Evolutionary conservation across 441 rosid genomes (phyloP).

Genomic region (Bruguiera hainesii): DNA sequence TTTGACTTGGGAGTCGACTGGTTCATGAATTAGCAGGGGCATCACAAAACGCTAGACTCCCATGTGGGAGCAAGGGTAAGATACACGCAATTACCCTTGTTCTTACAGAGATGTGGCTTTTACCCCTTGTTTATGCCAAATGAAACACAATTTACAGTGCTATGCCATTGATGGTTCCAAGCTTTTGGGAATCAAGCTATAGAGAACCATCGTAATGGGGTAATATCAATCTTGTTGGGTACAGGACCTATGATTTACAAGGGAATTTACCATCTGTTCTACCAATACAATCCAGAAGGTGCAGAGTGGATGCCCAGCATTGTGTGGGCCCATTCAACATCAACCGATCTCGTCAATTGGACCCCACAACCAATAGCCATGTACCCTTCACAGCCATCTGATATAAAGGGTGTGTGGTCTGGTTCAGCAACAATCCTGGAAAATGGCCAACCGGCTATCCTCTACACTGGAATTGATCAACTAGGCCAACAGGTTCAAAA

Average conservation of each 20-base stretch:
- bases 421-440: constrained; percentile 71
- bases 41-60: no score
- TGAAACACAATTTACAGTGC: no score
- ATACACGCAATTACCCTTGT: no score
- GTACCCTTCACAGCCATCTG: constrained; percentile 51
- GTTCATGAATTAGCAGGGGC: no score
- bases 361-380: constrained; percentile 50
- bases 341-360: constrained; percentile 78
- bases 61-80: no score
- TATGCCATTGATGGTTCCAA: no score
- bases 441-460: constrained; percentile 46
- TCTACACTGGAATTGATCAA: constrained; percentile 65
- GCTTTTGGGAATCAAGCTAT: no score
- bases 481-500: constrained; percentile 57
- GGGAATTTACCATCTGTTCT: constrained; percentile 80
- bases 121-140: no score
- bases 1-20: no score
- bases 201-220: no score
- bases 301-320: constrained; percentile 60
- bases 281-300: constrained; percentile 75
- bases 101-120: no score
- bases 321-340: constrained; percentile 87
- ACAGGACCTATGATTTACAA: constrained; percentile 77
- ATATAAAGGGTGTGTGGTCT: constrained; percentile 74
- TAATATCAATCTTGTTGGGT: neutral